Percentiles rank a stretch among this genome's conserved stretches.
Conservation (phyloP, 2,329 filamentous ascomycete genomes). For the Colletotrichum limetticola region DNA sequence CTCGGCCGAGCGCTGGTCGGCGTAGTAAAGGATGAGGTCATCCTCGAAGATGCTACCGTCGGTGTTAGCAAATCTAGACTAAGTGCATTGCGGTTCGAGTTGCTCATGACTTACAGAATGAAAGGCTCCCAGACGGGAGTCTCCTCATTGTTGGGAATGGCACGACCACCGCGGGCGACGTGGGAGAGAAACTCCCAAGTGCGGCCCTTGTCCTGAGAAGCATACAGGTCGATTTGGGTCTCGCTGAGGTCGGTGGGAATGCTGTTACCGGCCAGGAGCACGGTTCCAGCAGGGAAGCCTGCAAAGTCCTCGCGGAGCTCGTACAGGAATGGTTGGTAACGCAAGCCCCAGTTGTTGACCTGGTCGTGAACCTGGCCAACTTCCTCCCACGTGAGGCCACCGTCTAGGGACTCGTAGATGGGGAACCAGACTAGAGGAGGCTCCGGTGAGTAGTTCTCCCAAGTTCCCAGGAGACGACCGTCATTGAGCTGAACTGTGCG, state of each 20-base stretch:
- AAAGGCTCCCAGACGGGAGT: slow-evolving; percentile 82
- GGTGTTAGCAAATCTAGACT: not conserved
- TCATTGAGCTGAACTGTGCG: slow-evolving; percentile 56
- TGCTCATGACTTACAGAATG: slow-evolving; percentile 52
- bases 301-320: slow-evolving; percentile 68
- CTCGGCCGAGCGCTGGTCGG: slow-evolving; percentile 73
- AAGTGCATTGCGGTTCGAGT: fast-evolving
- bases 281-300: slow-evolving; percentile 68
- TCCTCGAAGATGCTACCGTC: slow-evolving; percentile 60
- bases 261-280: slow-evolving; percentile 70
- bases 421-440: slow-evolving; percentile 66
- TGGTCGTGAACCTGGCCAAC: slow-evolving; percentile 72
- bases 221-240: slow-evolving; percentile 78
- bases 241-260: slow-evolving; percentile 68
- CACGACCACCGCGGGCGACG: slow-evolving; percentile 72
- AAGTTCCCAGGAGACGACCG: slow-evolving; percentile 62
- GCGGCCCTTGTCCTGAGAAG: slow-evolving; percentile 66
- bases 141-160: slow-evolving; percentile 70
- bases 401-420: slow-evolving; percentile 63
- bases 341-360: slow-evolving; percentile 71
- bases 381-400: slow-evolving; percentile 70
- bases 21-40: slow-evolving; percentile 74
- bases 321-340: slow-evolving; percentile 77
- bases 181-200: slow-evolving; percentile 76
- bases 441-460: slow-evolving; percentile 67